Evolutionary conservation across 768 basidiomycete species (phyloP), one percentile per base, ranked within the genome.

Genomic region (Mycena alexandri): DNA sequence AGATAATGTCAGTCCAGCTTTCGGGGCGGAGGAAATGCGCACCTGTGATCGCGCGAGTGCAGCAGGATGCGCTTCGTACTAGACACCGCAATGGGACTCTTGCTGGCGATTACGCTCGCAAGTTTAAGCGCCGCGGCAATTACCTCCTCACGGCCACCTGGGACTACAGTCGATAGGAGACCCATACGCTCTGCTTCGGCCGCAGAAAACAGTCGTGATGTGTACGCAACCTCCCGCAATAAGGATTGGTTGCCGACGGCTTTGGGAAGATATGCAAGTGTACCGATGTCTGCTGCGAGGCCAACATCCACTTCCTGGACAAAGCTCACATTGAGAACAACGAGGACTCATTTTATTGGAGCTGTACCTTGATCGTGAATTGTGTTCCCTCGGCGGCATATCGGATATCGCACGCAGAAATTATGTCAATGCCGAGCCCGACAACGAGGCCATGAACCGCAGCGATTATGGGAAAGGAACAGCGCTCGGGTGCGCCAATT

Each of bases 251-350:
- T 95, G 1, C 89, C 93, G 0, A 87, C 86, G 53, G 93, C 84
- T 71, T 93, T 93, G 0, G 93, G 93, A 6, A 96, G 81, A 51
- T 90, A 89, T 1, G 94, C 92, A 4, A 97, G 86, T 0, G 93
- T 90, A 0, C 96, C 96, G 44, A 96, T 90, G 74, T 96, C 95
- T 0, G 95, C 91, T 2, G 95, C 95, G 1, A 97, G 82, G 0
- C 93, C 95, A 29, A 95, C 85, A 73, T 95, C 93, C 0, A 94
- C 90, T 83, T 95, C 93, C 93, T 94, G 22, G 29, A 29, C 29
- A 29, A 29, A 3, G 29, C 29, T 3, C 6, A 29, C 29, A 29
- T 3, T 29, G 29, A 29, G 29, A 29, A 3, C 3, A 29, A 29
- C 29, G 29, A 29, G 6, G 29, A 29, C 3, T 29, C 29, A 29